Evolutionary conservation across 139 green algal genomes (phyloP).

Genomic region (Yamagishiella unicocca): DNA sequence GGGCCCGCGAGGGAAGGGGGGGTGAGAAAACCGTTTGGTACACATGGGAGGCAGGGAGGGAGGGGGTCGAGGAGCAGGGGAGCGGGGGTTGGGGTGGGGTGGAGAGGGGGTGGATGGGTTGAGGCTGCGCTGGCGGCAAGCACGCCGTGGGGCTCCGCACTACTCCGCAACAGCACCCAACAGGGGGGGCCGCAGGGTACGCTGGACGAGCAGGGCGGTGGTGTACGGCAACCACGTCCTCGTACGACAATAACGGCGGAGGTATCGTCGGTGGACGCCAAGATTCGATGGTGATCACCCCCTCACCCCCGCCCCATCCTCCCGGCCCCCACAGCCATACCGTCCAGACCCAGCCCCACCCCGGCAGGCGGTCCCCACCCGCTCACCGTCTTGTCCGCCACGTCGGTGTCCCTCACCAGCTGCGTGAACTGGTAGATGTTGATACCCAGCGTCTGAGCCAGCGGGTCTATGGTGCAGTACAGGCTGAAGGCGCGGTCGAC

Average conservation of each 20-base stretch:
- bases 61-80: neutral
- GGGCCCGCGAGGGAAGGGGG: neutral
- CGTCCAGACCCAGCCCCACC: no score
- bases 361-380: neutral
- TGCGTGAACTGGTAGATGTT: slow-evolving; percentile 45
- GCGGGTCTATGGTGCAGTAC: slow-evolving; percentile 62
- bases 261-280: no score
- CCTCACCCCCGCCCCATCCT: neutral
- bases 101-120: neutral
- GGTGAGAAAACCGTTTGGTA: neutral
- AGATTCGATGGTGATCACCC: neutral
- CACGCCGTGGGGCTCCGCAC: neutral
- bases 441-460: slow-evolving; percentile 52
- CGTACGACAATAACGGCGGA: no score
- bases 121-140: no score
- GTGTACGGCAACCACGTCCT: no score
- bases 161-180: neutral
- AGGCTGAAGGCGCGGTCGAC: slow-evolving; percentile 55
- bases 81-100: neutral
- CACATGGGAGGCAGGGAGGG: neutral
- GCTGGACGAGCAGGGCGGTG: no score
- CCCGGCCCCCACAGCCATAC: neutral
- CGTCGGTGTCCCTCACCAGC: slow-evolving; percentile 43
- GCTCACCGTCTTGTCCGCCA: slow-evolving; percentile 46
- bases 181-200: no score